These are phyloP conservation scores for Biancaea sappan DNA, from an alignment of 306 rosid species.

Conservation along the genomic window DNA sequence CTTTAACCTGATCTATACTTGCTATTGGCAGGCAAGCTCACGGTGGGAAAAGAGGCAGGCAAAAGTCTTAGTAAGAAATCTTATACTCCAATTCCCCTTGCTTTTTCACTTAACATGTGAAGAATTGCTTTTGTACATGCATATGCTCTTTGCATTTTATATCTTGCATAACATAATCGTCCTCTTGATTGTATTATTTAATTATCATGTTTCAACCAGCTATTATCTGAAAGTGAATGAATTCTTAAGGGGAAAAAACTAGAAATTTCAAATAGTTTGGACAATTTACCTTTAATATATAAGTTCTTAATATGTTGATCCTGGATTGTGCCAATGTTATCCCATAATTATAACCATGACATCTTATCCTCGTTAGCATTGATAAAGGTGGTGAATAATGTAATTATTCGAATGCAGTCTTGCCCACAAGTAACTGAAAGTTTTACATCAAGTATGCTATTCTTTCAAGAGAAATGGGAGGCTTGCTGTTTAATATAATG, in stretches of 20 bases:
- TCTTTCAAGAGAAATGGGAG: background rate
- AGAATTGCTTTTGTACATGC: constrained; percentile 11
- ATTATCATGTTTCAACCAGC: background rate
- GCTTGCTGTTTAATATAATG: constrained; percentile 13
- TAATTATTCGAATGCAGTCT: background rate
- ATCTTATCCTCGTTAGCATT: constrained; percentile 2
- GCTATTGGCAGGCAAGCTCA: constrained; percentile 71
- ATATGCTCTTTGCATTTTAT: background rate
- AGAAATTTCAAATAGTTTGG: background rate
- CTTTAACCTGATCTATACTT: constrained; percentile 21
- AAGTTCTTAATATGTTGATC: background rate
- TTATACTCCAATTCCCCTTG: constrained; percentile 1
- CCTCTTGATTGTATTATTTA: background rate
- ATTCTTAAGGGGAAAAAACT: constrained; percentile 15
- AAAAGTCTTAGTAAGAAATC: constrained; percentile 72
- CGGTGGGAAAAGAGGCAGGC: constrained; percentile 98
- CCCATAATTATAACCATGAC: background rate
- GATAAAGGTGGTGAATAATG: background rate
- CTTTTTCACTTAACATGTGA: background rate
- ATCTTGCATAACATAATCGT: background rate
- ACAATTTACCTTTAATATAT: background rate
- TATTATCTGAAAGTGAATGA: constrained; percentile 12
- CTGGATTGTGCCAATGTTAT: background rate
- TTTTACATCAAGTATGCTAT: background rate
- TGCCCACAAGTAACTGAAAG: background rate